Conservation (phyloP, 805 yeast genomes). For the Sungouiella thailandica region DNA sequence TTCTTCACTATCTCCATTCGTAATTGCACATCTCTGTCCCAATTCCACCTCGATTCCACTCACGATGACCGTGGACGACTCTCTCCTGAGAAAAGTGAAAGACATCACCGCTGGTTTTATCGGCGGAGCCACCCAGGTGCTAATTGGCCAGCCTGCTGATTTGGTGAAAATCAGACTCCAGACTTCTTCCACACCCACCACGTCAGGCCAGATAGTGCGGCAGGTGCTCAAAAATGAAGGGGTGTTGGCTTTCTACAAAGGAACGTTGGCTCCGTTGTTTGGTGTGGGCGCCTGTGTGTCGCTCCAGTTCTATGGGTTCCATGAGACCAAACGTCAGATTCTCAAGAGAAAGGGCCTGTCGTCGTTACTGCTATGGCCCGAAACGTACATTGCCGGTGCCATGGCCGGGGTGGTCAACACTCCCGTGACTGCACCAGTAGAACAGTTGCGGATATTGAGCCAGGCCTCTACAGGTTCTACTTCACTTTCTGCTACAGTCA, state of each 20-base stretch:
- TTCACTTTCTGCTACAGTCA: slow-evolving; percentile 32
- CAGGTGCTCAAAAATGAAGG: slow-evolving; percentile 40
- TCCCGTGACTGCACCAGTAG: slow-evolving; percentile 60
- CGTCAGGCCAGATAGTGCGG: slow-evolving; percentile 29
- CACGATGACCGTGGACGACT: slow-evolving; percentile 30
- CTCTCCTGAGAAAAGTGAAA: slow-evolving; percentile 33
- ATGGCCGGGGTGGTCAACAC: slow-evolving; percentile 63
- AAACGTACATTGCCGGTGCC: slow-evolving; percentile 60
- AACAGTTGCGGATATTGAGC: slow-evolving; percentile 57
- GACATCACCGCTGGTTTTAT: slow-evolving; percentile 42
- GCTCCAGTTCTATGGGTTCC: slow-evolving; percentile 66
- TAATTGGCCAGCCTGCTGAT: slow-evolving; percentile 45
- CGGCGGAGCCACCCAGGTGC: slow-evolving; percentile 44
- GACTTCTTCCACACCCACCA: slow-evolving; percentile 25
- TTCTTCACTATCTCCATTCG: too few species aligned
- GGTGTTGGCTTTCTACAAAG: slow-evolving; percentile 39
- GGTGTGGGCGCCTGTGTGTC: slow-evolving; percentile 58
- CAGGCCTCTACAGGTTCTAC: slow-evolving; percentile 42
- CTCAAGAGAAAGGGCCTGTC: slow-evolving; percentile 21
- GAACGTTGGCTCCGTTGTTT: slow-evolving; percentile 40
- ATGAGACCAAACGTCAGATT: slow-evolving; percentile 60
- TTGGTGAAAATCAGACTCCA: slow-evolving; percentile 40
- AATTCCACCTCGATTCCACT: too few species aligned
- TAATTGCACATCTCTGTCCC: too few species aligned
- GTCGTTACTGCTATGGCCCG: slow-evolving; percentile 46